Evolutionary conservation across 805 yeast species (phyloP).

Genomic region (Barnettozyma sucrosica): DNA sequence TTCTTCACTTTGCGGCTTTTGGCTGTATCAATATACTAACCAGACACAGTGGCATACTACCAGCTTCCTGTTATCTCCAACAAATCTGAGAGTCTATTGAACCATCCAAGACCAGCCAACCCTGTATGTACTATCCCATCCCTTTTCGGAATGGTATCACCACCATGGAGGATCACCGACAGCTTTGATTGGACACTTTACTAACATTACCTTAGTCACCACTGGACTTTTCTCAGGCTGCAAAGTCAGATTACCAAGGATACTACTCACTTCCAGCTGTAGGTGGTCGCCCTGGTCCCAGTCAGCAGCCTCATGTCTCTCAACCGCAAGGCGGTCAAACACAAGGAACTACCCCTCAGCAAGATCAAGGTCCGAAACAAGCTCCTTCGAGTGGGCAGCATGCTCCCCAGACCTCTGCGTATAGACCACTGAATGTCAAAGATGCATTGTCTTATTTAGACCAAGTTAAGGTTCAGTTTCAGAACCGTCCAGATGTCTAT

Average conservation of each 20-base stretch:
- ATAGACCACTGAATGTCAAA: slow-evolving; percentile 86
- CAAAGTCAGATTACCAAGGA: slow-evolving; percentile 1
- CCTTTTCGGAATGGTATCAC: neutral
- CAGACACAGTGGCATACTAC: slow-evolving; percentile 6
- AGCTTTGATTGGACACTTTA: neutral
- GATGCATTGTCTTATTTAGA: slow-evolving; percentile 95
- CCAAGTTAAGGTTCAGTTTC: slow-evolving; percentile 91
- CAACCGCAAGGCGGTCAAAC: slow-evolving; percentile 22
- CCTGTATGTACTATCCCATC: slow-evolving; percentile 9
- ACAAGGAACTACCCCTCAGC: slow-evolving; percentile 16
- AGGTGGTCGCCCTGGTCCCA: neutral
- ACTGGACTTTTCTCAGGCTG: slow-evolving; percentile 7
- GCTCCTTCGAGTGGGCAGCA: slow-evolving; percentile 9
- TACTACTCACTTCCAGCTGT: slow-evolving; percentile 2
- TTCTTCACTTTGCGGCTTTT: neutral
- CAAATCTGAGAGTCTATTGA: neutral
- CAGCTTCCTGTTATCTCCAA: slow-evolving; percentile 2
- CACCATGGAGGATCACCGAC: too few species aligned
- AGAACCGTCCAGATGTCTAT: slow-evolving; percentile 89
- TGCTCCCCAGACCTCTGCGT: slow-evolving; percentile 26
- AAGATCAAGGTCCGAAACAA: slow-evolving; percentile 6
- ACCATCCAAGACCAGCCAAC: slow-evolving; percentile 3
- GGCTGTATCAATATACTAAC: neutral
- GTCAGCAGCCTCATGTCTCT: slow-evolving; percentile 17
- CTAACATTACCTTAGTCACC: slow-evolving; percentile 8